Evolutionary conservation across 2,329 filamentous ascomycete species (phyloP), one percentile per base, ranked within the genome.

Genomic region (Colletotrichum costaricense): DNA sequence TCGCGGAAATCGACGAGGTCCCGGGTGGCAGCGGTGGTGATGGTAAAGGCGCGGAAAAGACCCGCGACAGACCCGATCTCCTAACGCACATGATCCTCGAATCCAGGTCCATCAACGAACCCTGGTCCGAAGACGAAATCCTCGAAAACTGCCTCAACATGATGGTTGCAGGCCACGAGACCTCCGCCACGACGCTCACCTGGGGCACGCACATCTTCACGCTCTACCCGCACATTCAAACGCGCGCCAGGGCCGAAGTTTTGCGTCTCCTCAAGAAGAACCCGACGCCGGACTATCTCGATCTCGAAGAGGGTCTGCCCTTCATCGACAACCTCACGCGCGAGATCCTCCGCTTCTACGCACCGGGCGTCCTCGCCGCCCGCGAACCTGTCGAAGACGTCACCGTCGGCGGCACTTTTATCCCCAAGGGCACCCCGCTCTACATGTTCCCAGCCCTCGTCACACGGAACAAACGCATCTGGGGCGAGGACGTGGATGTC

Each of bases 81-180:
- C 77, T 83, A 1, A 80, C 81, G 22, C 78, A 80, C 11, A 77
- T 84, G 71, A 81, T 85, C 5, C 74, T 80, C 38, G 78, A 82
- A 1, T 80, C 80, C 46, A 76, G 65, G 33, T 0, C 67, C 74
- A n/a, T 75, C 76, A 55, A 75, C 63, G 8, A 76, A 67, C 1
- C 67, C 14, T 75, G 72, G 75, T 63, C 63, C 38, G 70, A 69
- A 19, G 77, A 82, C 67, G 79, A 84, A 57, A 76, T 84, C 4
- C 78, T 83, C n/a, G 81, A 80, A 49, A 79, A 86, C 76, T 74
- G 85, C 28, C 80, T 87, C 77, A 86, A 85, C 8, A 83, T 86
- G 74, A 77, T 86, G 42, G 80, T 84, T 1, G 82, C 85, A 16
- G 84, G 85, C 0, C 85, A 86, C 59, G 85, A 87, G 69, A 86